These are phyloP conservation scores for Neopestalotiopsis sp. DNA, from an alignment of 2,329 filamentous ascomycete species.

Conservation along the genomic window DNA sequence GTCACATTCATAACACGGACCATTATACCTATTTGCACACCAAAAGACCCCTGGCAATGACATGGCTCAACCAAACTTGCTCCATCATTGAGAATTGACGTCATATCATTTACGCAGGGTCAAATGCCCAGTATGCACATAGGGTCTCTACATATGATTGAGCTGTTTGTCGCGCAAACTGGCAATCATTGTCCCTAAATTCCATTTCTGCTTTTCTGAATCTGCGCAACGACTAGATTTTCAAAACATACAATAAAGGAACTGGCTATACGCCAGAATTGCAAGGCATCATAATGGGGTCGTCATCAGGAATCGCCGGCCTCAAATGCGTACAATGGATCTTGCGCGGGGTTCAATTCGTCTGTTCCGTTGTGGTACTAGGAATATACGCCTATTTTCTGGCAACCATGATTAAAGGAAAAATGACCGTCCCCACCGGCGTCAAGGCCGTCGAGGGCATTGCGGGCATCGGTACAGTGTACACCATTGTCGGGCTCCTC, in stretches of 20 bases:
- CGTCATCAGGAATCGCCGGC: constrained; percentile 9
- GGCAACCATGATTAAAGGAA: constrained; percentile 6
- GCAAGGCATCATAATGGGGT: not conserved
- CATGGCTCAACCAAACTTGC: constrained; percentile 10
- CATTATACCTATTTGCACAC: constrained; percentile 7
- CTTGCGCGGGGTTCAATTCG: constrained; percentile 66
- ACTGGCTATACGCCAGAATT: not conserved
- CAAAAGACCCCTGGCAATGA: constrained; percentile 6
- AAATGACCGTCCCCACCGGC: constrained; percentile 43
- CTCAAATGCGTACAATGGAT: constrained; percentile 51
- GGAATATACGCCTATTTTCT: constrained; percentile 73
- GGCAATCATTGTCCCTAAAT: not conserved
- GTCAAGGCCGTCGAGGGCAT: constrained; percentile 67
- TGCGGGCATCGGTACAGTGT: constrained; percentile 64
- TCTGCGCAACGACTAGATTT: not conserved
- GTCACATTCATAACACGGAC: constrained; percentile 2
- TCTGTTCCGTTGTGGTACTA: constrained; percentile 65
- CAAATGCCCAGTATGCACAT: not conserved
- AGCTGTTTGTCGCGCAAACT: not conserved
- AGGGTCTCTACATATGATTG: not conserved
- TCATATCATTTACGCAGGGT: not conserved
- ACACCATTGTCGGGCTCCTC: constrained; percentile 64
- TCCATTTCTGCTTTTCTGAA: not conserved
- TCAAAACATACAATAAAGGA: not conserved
- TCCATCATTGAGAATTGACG: not conserved